A percentile compares a stretch with the other conserved stretches of the same genome.
Conservation (phyloP, 106 monocot genomes). For the Platanthera zijinensis region DNA sequence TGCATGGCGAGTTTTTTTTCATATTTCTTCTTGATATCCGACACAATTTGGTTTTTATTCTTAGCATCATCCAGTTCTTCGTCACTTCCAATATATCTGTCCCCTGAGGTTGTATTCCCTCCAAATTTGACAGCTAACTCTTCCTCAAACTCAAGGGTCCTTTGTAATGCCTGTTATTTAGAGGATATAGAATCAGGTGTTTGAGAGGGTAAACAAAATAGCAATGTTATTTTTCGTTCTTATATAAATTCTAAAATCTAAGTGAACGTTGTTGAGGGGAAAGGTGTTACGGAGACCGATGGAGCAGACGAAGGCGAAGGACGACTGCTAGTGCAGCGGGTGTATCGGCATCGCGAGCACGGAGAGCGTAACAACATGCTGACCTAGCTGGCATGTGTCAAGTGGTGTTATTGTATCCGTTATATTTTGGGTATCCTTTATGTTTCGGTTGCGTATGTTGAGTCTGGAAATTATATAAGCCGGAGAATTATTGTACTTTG, state of each 20-base stretch:
- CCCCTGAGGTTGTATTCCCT: slow-evolving; percentile 44
- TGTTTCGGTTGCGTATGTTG: too few species aligned
- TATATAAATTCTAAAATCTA: neutral
- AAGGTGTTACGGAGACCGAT: too few species aligned
- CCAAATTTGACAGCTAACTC: slow-evolving; percentile 94
- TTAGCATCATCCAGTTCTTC: slow-evolving; percentile 62
- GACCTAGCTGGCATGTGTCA: too few species aligned
- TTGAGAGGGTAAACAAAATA: neutral
- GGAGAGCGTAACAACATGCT: too few species aligned
- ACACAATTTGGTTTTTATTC: slow-evolving; percentile 57
- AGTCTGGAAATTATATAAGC: too few species aligned
- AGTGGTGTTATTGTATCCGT: too few species aligned
- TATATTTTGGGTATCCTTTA: too few species aligned
- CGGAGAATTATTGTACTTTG: too few species aligned
- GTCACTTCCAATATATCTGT: slow-evolving; percentile 56
- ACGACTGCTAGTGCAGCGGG: too few species aligned
- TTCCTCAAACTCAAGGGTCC: slow-evolving; percentile 97
- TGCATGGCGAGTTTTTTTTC: slow-evolving; percentile 69
- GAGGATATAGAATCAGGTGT: neutral
- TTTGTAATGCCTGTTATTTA: slow-evolving; percentile 70
- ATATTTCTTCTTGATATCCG: slow-evolving; percentile 91
- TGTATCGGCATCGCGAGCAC: too few species aligned
- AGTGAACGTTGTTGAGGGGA: too few species aligned
- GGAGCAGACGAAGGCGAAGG: too few species aligned
- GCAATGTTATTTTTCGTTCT: neutral